A percentile compares a stretch with the other conserved stretches of the same genome.
phyloP scores from a whole-genome alignment of 345 rosid species.

The Eucalyptus pauciflora region DNA sequence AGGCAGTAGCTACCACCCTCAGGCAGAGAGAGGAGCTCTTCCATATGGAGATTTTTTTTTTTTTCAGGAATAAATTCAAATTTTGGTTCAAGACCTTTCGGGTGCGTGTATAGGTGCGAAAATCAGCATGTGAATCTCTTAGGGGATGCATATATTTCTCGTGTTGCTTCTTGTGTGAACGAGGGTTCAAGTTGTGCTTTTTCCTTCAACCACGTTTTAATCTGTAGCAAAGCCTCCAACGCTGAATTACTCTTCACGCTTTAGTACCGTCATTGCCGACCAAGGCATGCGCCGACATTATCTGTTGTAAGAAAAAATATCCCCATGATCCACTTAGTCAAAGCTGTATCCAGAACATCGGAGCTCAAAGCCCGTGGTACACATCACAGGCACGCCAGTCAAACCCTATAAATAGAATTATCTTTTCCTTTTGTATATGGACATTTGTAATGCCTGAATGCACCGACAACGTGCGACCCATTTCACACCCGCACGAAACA shows the following conservation, averaged over 20 bases:
- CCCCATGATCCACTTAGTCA: background rate
- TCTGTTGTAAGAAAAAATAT: background rate
- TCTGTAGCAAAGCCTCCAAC: background rate
- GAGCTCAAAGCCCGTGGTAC: background rate
- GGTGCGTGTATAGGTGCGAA: background rate
- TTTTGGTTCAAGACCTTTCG: background rate
- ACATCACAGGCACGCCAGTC: background rate
- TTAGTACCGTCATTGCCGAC: background rate
- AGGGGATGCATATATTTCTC: background rate
- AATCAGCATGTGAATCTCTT: background rate
- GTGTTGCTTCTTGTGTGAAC: background rate
- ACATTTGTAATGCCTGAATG: background rate
- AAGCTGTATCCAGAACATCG: background rate
- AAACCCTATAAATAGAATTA: background rate
- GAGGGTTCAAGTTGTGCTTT: background rate
- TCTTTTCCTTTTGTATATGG: background rate
- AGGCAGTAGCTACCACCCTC: background rate
- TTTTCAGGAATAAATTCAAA: background rate
- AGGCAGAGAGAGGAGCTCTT: background rate
- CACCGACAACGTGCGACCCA: conserved; percentile 29
- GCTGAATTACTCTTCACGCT: background rate
- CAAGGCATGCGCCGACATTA: background rate
- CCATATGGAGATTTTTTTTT: background rate
- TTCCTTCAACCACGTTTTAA: background rate
- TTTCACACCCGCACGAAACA: background rate